Evolutionary conservation across 805 yeast species (phyloP), one percentile per base, ranked within the genome.

Genomic region (Torulaspora maleeae): DNA sequence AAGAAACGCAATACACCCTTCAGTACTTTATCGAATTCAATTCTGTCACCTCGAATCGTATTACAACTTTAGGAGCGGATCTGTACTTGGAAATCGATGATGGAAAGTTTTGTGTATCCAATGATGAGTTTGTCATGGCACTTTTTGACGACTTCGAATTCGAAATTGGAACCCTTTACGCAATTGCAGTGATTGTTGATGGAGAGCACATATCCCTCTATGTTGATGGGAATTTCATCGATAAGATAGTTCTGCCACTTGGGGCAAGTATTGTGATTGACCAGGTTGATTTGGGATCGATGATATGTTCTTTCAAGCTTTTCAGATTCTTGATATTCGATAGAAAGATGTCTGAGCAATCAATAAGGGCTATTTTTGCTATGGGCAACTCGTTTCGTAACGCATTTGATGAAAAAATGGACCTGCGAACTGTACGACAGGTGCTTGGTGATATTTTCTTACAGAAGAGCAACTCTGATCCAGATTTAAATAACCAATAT

Each of bases 1-100:
- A 44, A 11, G 49, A 53, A 9, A 13, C 35, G 13, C 44, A 36
- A 34, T 50, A 59, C 17, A 55, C 72, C 0, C 32, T 60, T 1
- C 67, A 62, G 24, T 43, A 57, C 11, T 63, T 63, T 60, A 27
- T 68, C 2, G 61, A 58, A 25, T 48, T 68, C 17, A 60, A 61
- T 41, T 54, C 58, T 32, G 44, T 53, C 3, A 47, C 50, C 1
- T 66, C 68, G 5, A 59, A 60, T 30, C 51, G 64, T 19, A 32
- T 70, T 7, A 28, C 64, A 28, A 50, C 64, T 0, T 41, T 70
- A 3, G 60, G 56, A 2, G 44, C 45, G 4, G 50, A 53, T 27
- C 28, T 55, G n/a, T 61, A 52, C 44, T 27, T 64, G 15, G 68
- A 64, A 37, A 49, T 64, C 8, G 59, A 51, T 37, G 64, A 61